Percentiles rank a stretch among this genome's conserved stretches.
phyloP scores from a whole-genome alignment of 352 stramenopile genomes.

The Phytophthora lateralis region DNA sequence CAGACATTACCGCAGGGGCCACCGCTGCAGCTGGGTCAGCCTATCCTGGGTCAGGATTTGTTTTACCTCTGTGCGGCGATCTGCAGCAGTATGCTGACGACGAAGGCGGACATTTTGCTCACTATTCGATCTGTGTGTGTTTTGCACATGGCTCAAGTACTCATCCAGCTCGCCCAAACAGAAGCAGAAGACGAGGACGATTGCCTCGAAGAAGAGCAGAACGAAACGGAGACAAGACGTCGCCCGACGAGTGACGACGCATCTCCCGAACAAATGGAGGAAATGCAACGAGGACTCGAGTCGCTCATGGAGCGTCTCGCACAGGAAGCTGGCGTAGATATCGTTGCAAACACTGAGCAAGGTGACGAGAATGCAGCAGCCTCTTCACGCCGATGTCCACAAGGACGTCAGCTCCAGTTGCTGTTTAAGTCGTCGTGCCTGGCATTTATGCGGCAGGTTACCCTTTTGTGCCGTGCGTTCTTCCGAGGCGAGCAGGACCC shows the following conservation, averaged over 20 bases:
- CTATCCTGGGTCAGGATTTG: conserved; percentile 76
- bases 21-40: conserved; percentile 58
- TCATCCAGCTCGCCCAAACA: conserved; percentile 65
- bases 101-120: conserved; percentile 79
- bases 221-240: conserved; percentile 16
- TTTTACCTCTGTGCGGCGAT: conserved; percentile 78
- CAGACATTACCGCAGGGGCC: conserved; percentile 48
- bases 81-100: conserved; percentile 78
- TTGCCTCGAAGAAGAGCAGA: conserved; percentile 37
- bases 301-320: conserved; percentile 59
- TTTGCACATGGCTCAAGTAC: conserved; percentile 79
- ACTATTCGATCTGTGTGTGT: conserved; percentile 81
- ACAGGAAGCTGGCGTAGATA: conserved; percentile 45
- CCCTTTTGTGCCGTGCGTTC: conserved; percentile 72
- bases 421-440: conserved; percentile 80
- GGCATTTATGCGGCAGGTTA: conserved; percentile 81
- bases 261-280: conserved; percentile 37
- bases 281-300: conserved; percentile 57
- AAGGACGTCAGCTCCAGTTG: conserved; percentile 60
- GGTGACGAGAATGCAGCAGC: not conserved
- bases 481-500: conserved; percentile 82
- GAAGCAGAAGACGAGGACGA: conserved; percentile 66
- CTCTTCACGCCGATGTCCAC: conserved; percentile 15
- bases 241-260: conserved; percentile 8
- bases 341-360: conserved; percentile 23